These are phyloP conservation scores for Tulasnella sp. DNA, from an alignment of 768 basidiomycete genomes.

Conservation along the genomic window DNA sequence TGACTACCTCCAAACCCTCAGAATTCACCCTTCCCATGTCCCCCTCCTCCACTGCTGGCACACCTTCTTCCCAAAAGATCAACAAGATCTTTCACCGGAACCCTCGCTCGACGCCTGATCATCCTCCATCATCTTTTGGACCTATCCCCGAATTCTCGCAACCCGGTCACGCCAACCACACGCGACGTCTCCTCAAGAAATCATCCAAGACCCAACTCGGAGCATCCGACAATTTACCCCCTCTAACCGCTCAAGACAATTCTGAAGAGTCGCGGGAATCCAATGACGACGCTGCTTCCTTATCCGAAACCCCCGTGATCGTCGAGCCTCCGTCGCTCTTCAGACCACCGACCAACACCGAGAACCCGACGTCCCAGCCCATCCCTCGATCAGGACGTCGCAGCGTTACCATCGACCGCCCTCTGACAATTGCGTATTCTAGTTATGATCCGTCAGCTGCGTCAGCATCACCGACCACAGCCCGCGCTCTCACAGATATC, in stretches of 20 bases:
- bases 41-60: neutral
- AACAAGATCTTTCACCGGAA: slow-evolving; percentile 26
- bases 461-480: slow-evolving; percentile 18
- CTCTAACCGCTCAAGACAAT: neutral
- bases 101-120: neutral
- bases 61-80: slow-evolving; percentile 26
- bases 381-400: slow-evolving; percentile 14
- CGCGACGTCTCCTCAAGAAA: slow-evolving; percentile 19
- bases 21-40: slow-evolving; percentile 9
- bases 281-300: neutral
- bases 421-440: slow-evolving; percentile 12
- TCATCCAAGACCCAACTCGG: slow-evolving; percentile 15
- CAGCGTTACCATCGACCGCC: slow-evolving; percentile 23
- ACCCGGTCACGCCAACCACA: slow-evolving; percentile 2
- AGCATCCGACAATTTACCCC: neutral
- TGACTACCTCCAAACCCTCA: slow-evolving; percentile 12
- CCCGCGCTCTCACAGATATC: slow-evolving; percentile 46
- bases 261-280: neutral
- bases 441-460: neutral
- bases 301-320: slow-evolving; percentile 25
- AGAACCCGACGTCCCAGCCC: neutral
- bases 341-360: neutral
- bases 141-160: slow-evolving; percentile 12
- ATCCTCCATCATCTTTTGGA: slow-evolving; percentile 21
- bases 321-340: slow-evolving; percentile 23